These are phyloP conservation scores for Lactarius indigo DNA, from an alignment of 768 basidiomycete genomes.

Conservation along the genomic window DNA sequence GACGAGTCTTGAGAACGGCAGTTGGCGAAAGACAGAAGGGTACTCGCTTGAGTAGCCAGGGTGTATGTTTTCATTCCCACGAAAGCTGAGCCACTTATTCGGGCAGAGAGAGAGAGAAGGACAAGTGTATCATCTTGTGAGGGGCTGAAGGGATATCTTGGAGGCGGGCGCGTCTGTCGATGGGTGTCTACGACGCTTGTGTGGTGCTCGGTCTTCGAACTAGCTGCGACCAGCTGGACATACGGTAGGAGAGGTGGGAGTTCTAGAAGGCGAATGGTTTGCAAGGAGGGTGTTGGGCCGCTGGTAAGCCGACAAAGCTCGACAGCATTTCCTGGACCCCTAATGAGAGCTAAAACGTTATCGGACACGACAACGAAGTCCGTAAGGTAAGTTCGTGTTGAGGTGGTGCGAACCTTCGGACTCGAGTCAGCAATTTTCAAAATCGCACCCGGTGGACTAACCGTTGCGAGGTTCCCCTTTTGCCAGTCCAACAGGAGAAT, in stretches of 20 bases:
- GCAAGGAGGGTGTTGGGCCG: background rate
- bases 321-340: slow-evolving; percentile 1
- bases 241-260: slow-evolving; percentile 1
- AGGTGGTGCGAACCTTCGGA: background rate
- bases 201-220: background rate
- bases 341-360: slow-evolving; percentile 6
- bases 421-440: background rate
- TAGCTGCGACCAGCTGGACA: background rate
- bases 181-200: background rate
- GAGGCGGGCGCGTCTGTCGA: background rate
- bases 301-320: background rate
- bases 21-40: slow-evolving; percentile 3
- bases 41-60: slow-evolving; percentile 1
- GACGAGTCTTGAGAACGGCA: background rate
- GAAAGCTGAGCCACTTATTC: background rate
- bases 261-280: background rate
- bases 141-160: background rate
- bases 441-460: background rate
- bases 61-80: background rate
- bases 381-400: slow-evolving; percentile 2
- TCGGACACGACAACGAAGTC: slow-evolving; percentile 7
- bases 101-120: background rate
- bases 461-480: background rate
- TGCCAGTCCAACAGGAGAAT: slow-evolving; percentile 9
- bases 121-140: background rate